Base-by-base conservation (phyloP, 352 stramenopile species). In the Phytophthora aleatoria region DNA sequence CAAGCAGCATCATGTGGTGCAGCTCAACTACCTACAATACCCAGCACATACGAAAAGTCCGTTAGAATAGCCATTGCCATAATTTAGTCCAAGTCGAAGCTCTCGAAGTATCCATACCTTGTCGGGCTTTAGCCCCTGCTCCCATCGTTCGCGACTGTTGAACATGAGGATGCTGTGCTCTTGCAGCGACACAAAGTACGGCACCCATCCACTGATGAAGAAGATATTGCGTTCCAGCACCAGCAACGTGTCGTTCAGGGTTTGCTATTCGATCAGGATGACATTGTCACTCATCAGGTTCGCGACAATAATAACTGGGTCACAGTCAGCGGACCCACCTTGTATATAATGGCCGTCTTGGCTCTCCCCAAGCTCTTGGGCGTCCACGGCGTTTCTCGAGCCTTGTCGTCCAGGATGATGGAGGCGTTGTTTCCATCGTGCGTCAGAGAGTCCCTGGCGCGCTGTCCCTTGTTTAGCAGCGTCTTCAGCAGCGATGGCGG, bases 291-390 rank as follows among this genome's bases (percentile, higher is more conserved):
- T 48, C 30, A 33, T 61, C 24, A 67, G 20, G 36, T 2, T 30
- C 43, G 41, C 13, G 12, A 13, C 20, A 45, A 2, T 3, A 27
- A 33, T 24, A 7, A 15, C 3, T 20, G 2, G 3, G 12, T 11
- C 13, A 6, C 13, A 50, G 39, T 39, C 11, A 10, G 13, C 12
- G 27, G 10, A 57, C 39, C 10, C 16, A 93, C 87, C 71, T 93
- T 92, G 75, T 95, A 95, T 35, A 95, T 86, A 50, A 95, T 93
- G 5, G 85, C 87, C 0, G 83, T 91, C 63, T 95, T 95, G 31
- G 87, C 85, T 36, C 87, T 80, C 4, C 87, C 83, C n/a, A 95
- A 74, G 27, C 83, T 92, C 45, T 90, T 90, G n/a, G 87, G 85
- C 1, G 87, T 91, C 87, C 87, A 95, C 28, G 87, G 85, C 44